Evolutionary conservation across 208 protist genomes (phyloP), one percentile per base, ranked within the genome.

Genomic region (Crithidia expoeki): DNA sequence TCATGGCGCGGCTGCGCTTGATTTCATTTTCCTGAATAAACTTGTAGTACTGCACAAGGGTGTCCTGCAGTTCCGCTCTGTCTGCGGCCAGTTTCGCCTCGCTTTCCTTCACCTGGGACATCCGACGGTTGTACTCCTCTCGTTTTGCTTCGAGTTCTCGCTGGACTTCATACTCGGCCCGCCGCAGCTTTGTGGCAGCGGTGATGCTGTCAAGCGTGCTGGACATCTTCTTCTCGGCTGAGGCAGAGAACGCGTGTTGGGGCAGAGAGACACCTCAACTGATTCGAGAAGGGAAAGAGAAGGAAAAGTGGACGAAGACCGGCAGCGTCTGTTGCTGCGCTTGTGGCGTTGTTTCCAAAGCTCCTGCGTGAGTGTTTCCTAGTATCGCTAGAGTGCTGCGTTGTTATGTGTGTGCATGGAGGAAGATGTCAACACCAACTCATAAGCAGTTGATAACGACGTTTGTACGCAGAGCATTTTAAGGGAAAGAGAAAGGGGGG

Each of bases 11-110:
- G 32, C 78, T 93, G 34, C 89, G 88, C 76, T 96, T 97, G 59
- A 97, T 90, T 56, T 97, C 94, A 47, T 96, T 97, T 51, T 97
- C 91, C 51, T 97, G 94, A 50, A 97, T 97, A 66, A 96, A 97
- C 74, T 97, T 97, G 86, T 97, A 96, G 75, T 96, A 96, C 75
- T 92, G 86, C 69, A 97, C 94, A 6, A 97, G 82, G 21, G 86
- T 96, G 67, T 96, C 94, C 65, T 97, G 92, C 56, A 97, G 79
- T 68, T 91, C 90, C 12, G 76, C 79, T 25, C 94, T 88, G 57
- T 93, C 85, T 38, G 82, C 76, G 23, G 80, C 80, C 28, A 97
- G 80, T 70, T 90, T 74, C 28, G 88, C 81, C 73, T 97, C 94
- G 23, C 86, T 81, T 65, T 96, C 90, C 50, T 81, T 81, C 14